These are phyloP conservation scores for Podospora fimiseda DNA, from an alignment of 495 filamentous ascomycete genomes.

Conservation along the genomic window DNA sequence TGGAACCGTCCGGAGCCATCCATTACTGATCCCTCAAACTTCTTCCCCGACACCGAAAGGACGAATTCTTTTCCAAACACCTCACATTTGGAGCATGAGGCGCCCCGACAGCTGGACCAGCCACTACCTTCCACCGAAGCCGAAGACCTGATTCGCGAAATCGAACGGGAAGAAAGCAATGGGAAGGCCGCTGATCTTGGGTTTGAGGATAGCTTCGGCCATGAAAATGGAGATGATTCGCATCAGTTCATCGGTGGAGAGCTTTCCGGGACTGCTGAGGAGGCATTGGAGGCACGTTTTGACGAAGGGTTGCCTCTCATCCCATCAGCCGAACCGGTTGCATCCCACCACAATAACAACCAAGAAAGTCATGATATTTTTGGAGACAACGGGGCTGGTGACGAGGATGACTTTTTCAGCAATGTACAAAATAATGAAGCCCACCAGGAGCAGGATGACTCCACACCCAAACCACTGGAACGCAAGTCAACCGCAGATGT, in stretches of 20 bases:
- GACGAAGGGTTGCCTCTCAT: slow-evolving; percentile 58
- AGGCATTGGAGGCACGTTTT: slow-evolving; percentile 43
- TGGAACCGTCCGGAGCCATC: slow-evolving; percentile 42
- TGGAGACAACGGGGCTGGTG: slow-evolving; percentile 29
- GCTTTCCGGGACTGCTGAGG: slow-evolving; percentile 29
- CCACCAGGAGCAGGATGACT: slow-evolving; percentile 13
- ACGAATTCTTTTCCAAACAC: slow-evolving; percentile 60
- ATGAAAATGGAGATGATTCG: slow-evolving; percentile 10
- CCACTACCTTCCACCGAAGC: slow-evolving; percentile 15
- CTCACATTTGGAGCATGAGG: slow-evolving; percentile 31
- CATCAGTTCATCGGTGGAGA: slow-evolving; percentile 33
- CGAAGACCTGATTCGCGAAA: slow-evolving; percentile 17
- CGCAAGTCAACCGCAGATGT: slow-evolving; percentile 57
- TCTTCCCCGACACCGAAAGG: slow-evolving; percentile 46
- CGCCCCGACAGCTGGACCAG: slow-evolving; percentile 21
- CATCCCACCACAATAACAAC: neutral
- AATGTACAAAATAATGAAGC: slow-evolving; percentile 26
- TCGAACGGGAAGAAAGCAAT: slow-evolving; percentile 30
- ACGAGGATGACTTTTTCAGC: slow-evolving; percentile 49
- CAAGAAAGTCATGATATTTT: slow-evolving; percentile 25
- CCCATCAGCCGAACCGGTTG: slow-evolving; percentile 11
- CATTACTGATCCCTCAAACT: slow-evolving; percentile 51
- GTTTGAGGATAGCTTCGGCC: slow-evolving; percentile 24
- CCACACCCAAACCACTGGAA: slow-evolving; percentile 31
- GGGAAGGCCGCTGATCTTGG: slow-evolving; percentile 10